Conservation (phyloP, 495 filamentous ascomycete species). For the Elaphomyces granulatus region DNA sequence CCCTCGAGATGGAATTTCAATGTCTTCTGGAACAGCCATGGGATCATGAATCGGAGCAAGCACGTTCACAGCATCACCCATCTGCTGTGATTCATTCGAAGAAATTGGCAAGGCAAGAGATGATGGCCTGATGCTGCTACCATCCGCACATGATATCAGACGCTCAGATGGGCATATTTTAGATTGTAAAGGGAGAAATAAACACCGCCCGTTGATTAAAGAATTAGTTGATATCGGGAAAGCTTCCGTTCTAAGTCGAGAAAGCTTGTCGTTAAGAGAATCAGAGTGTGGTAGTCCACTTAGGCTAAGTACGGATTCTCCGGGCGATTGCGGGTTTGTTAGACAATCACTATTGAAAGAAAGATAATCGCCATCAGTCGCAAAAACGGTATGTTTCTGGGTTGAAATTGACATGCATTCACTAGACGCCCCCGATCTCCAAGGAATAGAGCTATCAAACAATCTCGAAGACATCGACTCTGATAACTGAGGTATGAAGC, state of each 20-base stretch:
- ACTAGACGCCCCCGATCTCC: neutral
- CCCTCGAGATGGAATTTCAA: slow-evolving; percentile 9
- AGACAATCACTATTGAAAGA: neutral
- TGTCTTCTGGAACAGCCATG: slow-evolving; percentile 7
- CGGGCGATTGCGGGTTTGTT: neutral
- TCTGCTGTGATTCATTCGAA: slow-evolving; percentile 11
- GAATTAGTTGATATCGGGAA: neutral
- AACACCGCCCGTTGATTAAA: neutral
- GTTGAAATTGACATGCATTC: neutral
- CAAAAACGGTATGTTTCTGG: neutral
- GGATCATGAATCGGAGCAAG: slow-evolving; percentile 7
- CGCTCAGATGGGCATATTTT: neutral
- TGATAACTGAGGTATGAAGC: neutral
- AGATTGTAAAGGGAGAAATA: neutral
- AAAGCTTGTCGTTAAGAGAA: neutral
- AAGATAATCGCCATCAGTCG: neutral
- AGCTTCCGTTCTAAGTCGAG: neutral
- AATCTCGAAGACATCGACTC: neutral
- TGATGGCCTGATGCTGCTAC: slow-evolving; percentile 3
- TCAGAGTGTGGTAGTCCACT: neutral
- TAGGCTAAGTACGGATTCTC: neutral
- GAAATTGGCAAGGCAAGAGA: slow-evolving; percentile 15
- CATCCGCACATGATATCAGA: neutral
- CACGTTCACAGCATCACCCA: slow-evolving; percentile 2
- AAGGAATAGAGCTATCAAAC: neutral